Evolutionary conservation across 305 asterid genomes (phyloP), one percentile per base, ranked within the genome.

Genomic region (Fraxinus albicans): DNA sequence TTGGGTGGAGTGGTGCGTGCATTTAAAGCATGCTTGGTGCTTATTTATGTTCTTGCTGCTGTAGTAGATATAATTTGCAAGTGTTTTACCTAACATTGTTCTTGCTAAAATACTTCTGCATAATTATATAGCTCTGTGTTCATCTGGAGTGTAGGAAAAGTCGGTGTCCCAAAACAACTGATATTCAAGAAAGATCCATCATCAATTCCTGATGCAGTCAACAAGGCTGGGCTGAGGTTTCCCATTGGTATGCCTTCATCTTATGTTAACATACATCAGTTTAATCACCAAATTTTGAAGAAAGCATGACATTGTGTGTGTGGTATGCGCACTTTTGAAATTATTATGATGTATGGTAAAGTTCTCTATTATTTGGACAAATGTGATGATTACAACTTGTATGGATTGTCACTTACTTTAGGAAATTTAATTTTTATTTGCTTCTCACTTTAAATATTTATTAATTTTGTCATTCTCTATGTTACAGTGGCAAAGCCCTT

Each of bases 161-260:
- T 96, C 58, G 90, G 95, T 84, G 97, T 93, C 80, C 99, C 99
- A n/a, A 94, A 89, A 84, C 99, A 96, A 83, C 85, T 96, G 89
- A 98, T 96, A 40, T 91, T 96, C 85, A 89, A 94, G 92, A 91
- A 90, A 85, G 98, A 96, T 85, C 94, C 97, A 21, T 88, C 91
- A 47, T 92, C 97, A 15, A 94, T 96, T 42, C 91, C 93, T 35
- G 91, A 80, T 83, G 96, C 94, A 47, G 98, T 96, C 82, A 86
- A 82, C 82, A 91, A 83, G 86, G 93, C 96, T 79, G 95, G 97
- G 17, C 88, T 96, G 83, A 91, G 90, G 86, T 89, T 96, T 58
- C 99, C 99, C 44, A 88, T 96, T 67, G 99, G 99, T 96, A 89
- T 34, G 88, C 63, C 76, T 58, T 53, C 50, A 3, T 70, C 8